phyloP scores from a whole-genome alignment of 2,329 filamentous ascomycete species.

The Penicillium sp. region DNA sequence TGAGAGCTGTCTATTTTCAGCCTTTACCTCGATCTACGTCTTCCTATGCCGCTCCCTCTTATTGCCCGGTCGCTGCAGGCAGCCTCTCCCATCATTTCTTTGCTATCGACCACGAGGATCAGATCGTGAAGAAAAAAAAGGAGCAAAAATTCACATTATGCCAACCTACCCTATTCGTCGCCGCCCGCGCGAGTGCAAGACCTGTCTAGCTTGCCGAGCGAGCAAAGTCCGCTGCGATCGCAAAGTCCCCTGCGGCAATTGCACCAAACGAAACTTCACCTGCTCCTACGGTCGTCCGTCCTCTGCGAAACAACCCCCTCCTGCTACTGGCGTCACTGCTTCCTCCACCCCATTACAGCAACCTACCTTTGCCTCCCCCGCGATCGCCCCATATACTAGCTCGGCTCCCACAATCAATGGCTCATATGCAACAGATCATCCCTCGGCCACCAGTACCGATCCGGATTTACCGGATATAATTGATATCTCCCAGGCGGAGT shows the following conservation, averaged over 20 bases:
- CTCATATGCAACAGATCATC: constrained; percentile 20
- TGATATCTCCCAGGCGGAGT: constrained; percentile 32
- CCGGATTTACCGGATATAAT: constrained; percentile 27
- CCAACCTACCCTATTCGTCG: constrained; percentile 37
- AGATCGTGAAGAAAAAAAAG: constrained; percentile 7
- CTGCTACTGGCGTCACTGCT: constrained; percentile 11
- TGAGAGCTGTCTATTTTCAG: constrained; percentile 11
- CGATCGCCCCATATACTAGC: constrained; percentile 11
- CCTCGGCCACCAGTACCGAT: constrained; percentile 17
- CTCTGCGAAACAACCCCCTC: constrained; percentile 15
- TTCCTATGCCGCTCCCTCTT: constrained; percentile 18
- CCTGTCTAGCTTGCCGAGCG: constrained; percentile 49
- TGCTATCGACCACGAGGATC: constrained; percentile 15
- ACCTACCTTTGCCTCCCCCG: constrained; percentile 15
- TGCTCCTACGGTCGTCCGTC: constrained; percentile 37
- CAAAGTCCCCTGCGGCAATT: constrained; percentile 41
- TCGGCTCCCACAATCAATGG: constrained; percentile 16
- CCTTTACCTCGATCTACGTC: constrained; percentile 7
- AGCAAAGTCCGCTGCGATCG: constrained; percentile 51
- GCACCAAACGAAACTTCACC: constrained; percentile 41
- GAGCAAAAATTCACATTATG: constrained; percentile 18
- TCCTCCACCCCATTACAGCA: constrained; percentile 16
- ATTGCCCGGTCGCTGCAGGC: constrained; percentile 14
- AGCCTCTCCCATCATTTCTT: constrained; percentile 7
- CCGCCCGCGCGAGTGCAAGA: constrained; percentile 43